These are phyloP conservation scores for Paramecium bursaria DNA, from an alignment of 73 alveolate species.

Conservation along the genomic window DNA sequence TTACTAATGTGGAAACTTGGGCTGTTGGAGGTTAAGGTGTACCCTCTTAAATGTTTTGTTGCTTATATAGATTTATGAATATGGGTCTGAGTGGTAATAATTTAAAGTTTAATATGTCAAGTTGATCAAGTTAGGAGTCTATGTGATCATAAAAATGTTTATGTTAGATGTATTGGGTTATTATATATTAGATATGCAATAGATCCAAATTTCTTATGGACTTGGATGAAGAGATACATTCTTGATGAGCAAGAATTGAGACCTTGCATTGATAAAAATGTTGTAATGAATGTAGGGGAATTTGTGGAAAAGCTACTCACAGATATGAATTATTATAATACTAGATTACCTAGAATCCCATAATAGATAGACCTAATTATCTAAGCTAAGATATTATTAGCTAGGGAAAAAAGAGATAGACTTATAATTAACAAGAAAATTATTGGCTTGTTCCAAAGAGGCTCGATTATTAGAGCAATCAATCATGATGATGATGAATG, in stretches of 20 bases:
- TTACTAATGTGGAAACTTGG: constrained; percentile 85
- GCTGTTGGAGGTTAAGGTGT: constrained; percentile 84
- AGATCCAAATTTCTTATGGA: constrained; percentile 83
- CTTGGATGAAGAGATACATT: constrained; percentile 74
- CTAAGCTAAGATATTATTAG: constrained; percentile 48
- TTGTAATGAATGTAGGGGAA: constrained; percentile 78
- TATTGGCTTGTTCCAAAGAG: background rate
- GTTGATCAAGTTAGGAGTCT: constrained; percentile 68
- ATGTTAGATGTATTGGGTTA: constrained; percentile 80
- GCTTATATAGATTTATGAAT: constrained; percentile 78
- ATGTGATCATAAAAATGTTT: constrained; percentile 73
- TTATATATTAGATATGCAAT: constrained; percentile 81
- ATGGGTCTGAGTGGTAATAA: constrained; percentile 76
- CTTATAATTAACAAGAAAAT: background rate
- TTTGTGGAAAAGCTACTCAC: constrained; percentile 80
- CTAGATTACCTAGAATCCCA: constrained; percentile 88
- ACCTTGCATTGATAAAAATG: constrained; percentile 72
- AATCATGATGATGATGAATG: constrained; percentile 58
- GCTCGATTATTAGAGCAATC: constrained; percentile 54
- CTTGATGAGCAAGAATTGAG: constrained; percentile 78
- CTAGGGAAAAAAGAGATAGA: constrained; percentile 62
- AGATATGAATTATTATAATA: constrained; percentile 80
- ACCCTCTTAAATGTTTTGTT: constrained; percentile 88
- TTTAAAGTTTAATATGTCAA: constrained; percentile 2
- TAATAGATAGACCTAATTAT: constrained; percentile 52